A percentile compares a stretch with the other conserved stretches of the same genome.
Conservation (phyloP, 225 moss, liverwort and hornwort species). For the Bryum argenteum region DNA sequence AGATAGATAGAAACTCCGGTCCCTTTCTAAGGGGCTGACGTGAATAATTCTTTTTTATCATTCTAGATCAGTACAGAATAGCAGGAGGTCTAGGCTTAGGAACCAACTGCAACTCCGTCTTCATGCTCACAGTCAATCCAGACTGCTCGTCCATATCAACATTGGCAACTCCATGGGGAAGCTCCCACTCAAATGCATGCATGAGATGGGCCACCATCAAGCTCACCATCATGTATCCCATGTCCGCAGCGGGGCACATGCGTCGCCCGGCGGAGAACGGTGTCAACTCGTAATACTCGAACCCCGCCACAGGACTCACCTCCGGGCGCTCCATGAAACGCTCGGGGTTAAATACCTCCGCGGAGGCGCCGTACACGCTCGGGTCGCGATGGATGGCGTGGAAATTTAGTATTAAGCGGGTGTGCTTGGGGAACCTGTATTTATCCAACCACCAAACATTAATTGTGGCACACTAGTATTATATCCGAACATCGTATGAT, state of each 20-base stretch:
- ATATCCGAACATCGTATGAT: no score
- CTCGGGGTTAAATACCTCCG: constrained; percentile 55
- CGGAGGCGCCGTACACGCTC: constrained; percentile 26
- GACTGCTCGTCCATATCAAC: constrained; percentile 25
- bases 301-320: constrained; percentile 20
- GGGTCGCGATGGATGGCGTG: constrained; percentile 56
- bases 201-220: constrained; percentile 33
- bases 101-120: constrained; percentile 9
- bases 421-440: background rate
- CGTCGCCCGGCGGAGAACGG: constrained; percentile 38
- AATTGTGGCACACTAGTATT: no score
- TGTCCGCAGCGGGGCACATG: constrained; percentile 35
- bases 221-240: constrained; percentile 38
- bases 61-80: background rate
- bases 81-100: background rate
- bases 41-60: no score
- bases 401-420: constrained; percentile 45
- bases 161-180: background rate
- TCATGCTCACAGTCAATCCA: constrained; percentile 24
- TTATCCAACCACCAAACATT: background rate
- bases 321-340: constrained; percentile 43
- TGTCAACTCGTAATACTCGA: constrained; percentile 30
- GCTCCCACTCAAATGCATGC: constrained; percentile 35
- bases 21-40: no score
- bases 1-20: no score